Percentiles rank a stretch among this genome's conserved stretches.
Conservation (phyloP, 2,329 filamentous ascomycete species). For the Scytalidium lignicola region DNA sequence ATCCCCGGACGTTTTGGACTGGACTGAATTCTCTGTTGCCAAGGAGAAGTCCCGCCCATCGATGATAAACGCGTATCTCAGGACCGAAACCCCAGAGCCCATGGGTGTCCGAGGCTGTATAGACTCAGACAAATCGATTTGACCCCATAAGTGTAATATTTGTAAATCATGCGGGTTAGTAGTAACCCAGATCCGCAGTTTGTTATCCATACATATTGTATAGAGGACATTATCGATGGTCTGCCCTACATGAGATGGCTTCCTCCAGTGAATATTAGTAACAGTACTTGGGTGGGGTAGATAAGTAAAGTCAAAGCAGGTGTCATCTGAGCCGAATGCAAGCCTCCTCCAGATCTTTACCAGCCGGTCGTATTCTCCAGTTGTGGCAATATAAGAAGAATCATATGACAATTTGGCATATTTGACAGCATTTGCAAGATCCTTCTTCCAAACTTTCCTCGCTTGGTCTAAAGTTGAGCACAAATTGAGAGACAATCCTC, state of each 20-base stretch:
- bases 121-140: conserved; percentile 69
- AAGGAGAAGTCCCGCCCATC: conserved; percentile 74
- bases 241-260: conserved; percentile 71
- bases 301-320: conserved; percentile 86
- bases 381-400: conserved; percentile 78
- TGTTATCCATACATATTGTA: conserved; percentile 76
- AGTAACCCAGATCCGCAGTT: conserved; percentile 78
- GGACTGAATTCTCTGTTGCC: conserved; percentile 72
- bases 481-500: conserved; percentile 63
- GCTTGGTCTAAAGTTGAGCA: conserved; percentile 50
- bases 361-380: conserved; percentile 71
- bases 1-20: conserved; percentile 45
- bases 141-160: conserved; percentile 72
- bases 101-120: conserved; percentile 43
- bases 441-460: conserved; percentile 66
- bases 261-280: conserved; percentile 82
- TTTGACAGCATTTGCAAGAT: conserved; percentile 67
- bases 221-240: conserved; percentile 83
- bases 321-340: conserved; percentile 76
- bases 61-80: conserved; percentile 73
- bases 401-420: conserved; percentile 80
- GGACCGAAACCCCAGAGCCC: conserved; percentile 19
- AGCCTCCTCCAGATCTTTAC: conserved; percentile 91
- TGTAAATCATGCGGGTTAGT: conserved; percentile 67
- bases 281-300: conserved; percentile 77